phyloP scores from a whole-genome alignment of 495 filamentous ascomycete genomes.

The Xylona heveae region DNA sequence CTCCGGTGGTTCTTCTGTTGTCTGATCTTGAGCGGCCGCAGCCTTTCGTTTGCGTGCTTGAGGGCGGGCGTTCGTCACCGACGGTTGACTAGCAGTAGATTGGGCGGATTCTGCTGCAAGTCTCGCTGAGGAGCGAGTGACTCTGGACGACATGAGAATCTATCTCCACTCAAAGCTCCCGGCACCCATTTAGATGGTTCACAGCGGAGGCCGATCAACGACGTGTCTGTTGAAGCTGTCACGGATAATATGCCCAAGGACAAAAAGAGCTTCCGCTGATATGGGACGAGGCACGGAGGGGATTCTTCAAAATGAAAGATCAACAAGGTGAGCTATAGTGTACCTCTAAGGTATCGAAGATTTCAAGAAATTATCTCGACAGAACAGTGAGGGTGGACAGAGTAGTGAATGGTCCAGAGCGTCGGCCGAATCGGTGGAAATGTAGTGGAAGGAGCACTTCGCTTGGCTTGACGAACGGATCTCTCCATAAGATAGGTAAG shows the following conservation, averaged over 20 bases:
- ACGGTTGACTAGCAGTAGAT: conserved; percentile 16
- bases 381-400: background rate
- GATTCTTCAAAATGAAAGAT: no score
- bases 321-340: no score
- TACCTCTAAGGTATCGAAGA: background rate
- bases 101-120: conserved; percentile 41
- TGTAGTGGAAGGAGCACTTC: conserved; percentile 6
- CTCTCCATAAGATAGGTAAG: no score
- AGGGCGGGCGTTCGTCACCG: conserved; percentile 14
- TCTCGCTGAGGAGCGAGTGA: conserved; percentile 60
- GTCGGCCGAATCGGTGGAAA: conserved; percentile 1
- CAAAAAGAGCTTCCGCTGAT: no score
- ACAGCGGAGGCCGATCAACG: no score
- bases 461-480: conserved; percentile 5
- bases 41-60: conserved; percentile 33
- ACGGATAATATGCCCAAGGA: no score
- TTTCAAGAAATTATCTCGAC: background rate
- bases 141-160: conserved; percentile 65
- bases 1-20: conserved; percentile 19
- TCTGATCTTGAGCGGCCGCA: conserved; percentile 18
- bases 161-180: conserved; percentile 5
- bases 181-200: conserved; percentile 1
- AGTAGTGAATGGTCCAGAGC: conserved; percentile 1
- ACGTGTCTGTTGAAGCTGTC: no score
- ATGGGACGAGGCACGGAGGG: no score